phyloP scores from a whole-genome alignment of 306 rosid species.

The Glycine soja region DNA sequence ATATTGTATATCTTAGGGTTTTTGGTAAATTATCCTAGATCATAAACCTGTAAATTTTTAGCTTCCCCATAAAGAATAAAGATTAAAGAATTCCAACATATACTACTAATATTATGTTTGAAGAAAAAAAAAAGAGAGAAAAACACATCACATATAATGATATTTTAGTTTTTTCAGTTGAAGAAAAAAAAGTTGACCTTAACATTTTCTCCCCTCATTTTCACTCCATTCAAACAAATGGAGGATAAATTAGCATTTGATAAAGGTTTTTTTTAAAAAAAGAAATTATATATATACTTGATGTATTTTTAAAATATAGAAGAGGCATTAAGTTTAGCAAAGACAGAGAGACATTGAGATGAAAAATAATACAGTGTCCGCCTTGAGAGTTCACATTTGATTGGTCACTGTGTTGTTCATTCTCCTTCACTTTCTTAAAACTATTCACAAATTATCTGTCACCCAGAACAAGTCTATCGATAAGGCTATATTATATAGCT shows the following conservation, averaged over 20 bases:
- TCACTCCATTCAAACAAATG: not conserved
- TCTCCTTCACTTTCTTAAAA: constrained; percentile 43
- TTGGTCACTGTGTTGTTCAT: constrained; percentile 16
- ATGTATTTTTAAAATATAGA: not conserved
- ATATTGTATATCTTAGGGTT: too few relatives aligned
- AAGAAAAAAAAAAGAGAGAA: too few relatives aligned
- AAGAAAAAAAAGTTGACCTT: too few relatives aligned
- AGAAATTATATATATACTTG: not conserved
- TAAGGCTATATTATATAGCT: constrained; percentile 43
- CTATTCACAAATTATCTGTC: constrained; percentile 53
- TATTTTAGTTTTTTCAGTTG: too few relatives aligned
- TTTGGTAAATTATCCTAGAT: too few relatives aligned
- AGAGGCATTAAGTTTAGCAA: too few relatives aligned
- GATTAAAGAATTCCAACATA: too few relatives aligned
- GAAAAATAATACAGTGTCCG: not conserved
- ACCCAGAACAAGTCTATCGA: constrained; percentile 56
- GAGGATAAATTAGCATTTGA: not conserved
- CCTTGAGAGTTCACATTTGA: not conserved
- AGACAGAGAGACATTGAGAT: not conserved
- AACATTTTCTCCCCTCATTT: not conserved
- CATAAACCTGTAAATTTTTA: too few relatives aligned
- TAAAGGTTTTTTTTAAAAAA: not conserved
- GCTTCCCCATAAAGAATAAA: too few relatives aligned
- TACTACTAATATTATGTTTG: too few relatives aligned
- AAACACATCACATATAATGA: too few relatives aligned